phyloP scores from a whole-genome alignment of 495 filamentous ascomycete genomes.

The Amniculicola lignicola region DNA sequence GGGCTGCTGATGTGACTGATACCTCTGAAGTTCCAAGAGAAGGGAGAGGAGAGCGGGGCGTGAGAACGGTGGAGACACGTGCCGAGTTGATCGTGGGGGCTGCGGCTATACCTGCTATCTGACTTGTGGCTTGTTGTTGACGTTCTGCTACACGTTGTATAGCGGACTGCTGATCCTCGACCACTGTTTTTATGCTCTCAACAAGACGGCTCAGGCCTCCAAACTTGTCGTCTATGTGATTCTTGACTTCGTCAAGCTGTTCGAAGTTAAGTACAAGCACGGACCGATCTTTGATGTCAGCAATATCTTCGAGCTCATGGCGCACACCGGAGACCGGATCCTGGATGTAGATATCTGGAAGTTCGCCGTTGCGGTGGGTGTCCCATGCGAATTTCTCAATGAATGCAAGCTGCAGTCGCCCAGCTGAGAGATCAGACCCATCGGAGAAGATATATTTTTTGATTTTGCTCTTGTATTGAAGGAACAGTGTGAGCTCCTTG shows the following conservation, averaged over 20 bases:
- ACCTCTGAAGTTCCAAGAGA: slow-evolving; percentile 7
- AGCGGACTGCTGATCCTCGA: slow-evolving; percentile 74
- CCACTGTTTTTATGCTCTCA: slow-evolving; percentile 70
- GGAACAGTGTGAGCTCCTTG: slow-evolving; percentile 90
- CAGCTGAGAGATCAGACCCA: slow-evolving; percentile 79
- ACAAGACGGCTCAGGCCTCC: slow-evolving; percentile 75
- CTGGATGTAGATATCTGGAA: slow-evolving; percentile 97
- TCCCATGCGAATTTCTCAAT: slow-evolving; percentile 99
- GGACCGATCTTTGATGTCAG: slow-evolving; percentile 91
- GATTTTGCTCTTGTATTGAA: slow-evolving; percentile 95
- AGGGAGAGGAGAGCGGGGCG: slow-evolving; percentile 17
- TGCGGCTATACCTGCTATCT: slow-evolving; percentile 77
- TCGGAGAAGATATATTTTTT: slow-evolving; percentile 92
- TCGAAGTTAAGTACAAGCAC: slow-evolving; percentile 94
- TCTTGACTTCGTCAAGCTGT: slow-evolving; percentile 92
- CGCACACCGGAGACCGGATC: slow-evolving; percentile 91
- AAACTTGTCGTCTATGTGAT: slow-evolving; percentile 89
- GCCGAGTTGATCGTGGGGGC: slow-evolving; percentile 52
- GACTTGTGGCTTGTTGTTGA: slow-evolving; percentile 86
- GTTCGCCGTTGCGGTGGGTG: slow-evolving; percentile 88
- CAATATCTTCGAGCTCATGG: slow-evolving; percentile 90
- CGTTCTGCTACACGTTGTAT: slow-evolving; percentile 87
- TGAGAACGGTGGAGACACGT: slow-evolving; percentile 21
- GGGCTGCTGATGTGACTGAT: slow-evolving; percentile 39
- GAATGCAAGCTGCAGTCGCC: slow-evolving; percentile 89